Evolutionary conservation across 345 rosid genomes (phyloP).

Genomic region (Chamaenerion angustifolium): DNA sequence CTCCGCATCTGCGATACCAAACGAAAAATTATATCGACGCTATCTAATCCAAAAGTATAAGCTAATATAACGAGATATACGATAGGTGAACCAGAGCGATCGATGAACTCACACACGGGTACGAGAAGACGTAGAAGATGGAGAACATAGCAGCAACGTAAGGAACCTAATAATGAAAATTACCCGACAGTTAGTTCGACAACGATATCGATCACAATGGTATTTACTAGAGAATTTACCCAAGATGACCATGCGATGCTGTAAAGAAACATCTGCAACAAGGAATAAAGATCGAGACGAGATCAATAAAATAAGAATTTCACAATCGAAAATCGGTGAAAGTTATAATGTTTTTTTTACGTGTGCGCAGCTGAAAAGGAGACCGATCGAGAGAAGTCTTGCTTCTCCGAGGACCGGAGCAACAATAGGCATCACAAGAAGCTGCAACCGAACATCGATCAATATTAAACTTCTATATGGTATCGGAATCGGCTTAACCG

Average conservation of each 20-base stretch:
- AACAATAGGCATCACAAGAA: slow-evolving; percentile 66
- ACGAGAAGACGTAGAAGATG: slow-evolving; percentile 40
- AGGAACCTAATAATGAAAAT: slow-evolving; percentile 41
- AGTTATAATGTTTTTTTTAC: slow-evolving; percentile 30
- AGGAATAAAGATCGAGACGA: slow-evolving; percentile 3
- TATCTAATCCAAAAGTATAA: too few relatives aligned
- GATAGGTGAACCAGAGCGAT: too few relatives aligned
- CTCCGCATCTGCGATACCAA: slow-evolving; percentile 50
- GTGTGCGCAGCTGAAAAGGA: slow-evolving; percentile 56
- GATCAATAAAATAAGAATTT: background rate
- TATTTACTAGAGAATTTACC: slow-evolving; percentile 28
- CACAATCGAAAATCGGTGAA: background rate
- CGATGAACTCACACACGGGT: slow-evolving; percentile 58
- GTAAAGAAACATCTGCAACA: slow-evolving; percentile 61
- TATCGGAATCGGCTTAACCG: too few relatives aligned
- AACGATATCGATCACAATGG: background rate
- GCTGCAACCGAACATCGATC: slow-evolving; percentile 24
- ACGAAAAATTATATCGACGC: too few relatives aligned
- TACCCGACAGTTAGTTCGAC: slow-evolving; percentile 1
- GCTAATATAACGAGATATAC: too few relatives aligned
- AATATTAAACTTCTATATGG: background rate
- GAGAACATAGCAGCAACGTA: slow-evolving; percentile 60
- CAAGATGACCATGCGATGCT: slow-evolving; percentile 73
- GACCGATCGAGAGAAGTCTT: slow-evolving; percentile 60
- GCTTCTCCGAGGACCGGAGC: slow-evolving; percentile 65